phyloP scores from a whole-genome alignment of 1,139 yeast species.

The Geotrichum citri-aurantii region DNA sequence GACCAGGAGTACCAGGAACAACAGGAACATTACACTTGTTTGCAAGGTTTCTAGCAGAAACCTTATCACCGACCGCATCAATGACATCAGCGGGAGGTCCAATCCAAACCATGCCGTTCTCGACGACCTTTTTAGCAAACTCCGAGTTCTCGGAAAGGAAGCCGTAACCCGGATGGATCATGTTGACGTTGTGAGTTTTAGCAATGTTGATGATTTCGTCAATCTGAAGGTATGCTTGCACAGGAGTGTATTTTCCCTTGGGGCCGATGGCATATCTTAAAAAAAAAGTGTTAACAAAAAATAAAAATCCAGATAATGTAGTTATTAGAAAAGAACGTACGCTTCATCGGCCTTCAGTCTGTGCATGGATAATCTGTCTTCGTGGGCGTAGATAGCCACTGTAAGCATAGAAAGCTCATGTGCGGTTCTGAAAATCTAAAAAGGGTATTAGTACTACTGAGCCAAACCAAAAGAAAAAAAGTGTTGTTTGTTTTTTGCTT shows the following conservation, averaged over 20 bases:
- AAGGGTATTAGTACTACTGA: constrained; percentile 44
- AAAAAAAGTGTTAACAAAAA: not conserved
- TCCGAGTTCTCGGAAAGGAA: constrained; percentile 92
- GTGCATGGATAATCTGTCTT: constrained; percentile 93
- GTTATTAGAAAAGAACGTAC: constrained; percentile 19
- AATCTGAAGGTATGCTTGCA: constrained; percentile 90
- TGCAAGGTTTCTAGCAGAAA: constrained; percentile 87
- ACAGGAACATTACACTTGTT: constrained; percentile 77
- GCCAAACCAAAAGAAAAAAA: constrained; percentile 64
- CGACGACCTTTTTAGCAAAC: constrained; percentile 88
- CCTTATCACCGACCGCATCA: constrained; percentile 98
- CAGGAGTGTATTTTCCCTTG: constrained; percentile 88
- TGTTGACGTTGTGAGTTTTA: constrained; percentile 76
- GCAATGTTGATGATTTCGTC: constrained; percentile 94
- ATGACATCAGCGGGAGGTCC: constrained; percentile 89
- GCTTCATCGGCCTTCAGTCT: constrained; percentile 51
- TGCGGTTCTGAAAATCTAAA: constrained; percentile 81
- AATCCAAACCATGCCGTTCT: constrained; percentile 89
- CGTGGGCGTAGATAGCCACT: constrained; percentile 95
- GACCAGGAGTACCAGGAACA: constrained; percentile 98
- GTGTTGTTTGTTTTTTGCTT: not conserved
- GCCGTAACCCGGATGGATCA: constrained; percentile 99
- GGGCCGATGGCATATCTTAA: constrained; percentile 71
- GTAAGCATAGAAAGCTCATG: constrained; percentile 97
- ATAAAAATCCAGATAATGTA: not conserved